These are phyloP conservation scores for Melanomma pulvis-pyrius DNA, from an alignment of 495 filamentous ascomycete species.

Conservation along the genomic window DNA sequence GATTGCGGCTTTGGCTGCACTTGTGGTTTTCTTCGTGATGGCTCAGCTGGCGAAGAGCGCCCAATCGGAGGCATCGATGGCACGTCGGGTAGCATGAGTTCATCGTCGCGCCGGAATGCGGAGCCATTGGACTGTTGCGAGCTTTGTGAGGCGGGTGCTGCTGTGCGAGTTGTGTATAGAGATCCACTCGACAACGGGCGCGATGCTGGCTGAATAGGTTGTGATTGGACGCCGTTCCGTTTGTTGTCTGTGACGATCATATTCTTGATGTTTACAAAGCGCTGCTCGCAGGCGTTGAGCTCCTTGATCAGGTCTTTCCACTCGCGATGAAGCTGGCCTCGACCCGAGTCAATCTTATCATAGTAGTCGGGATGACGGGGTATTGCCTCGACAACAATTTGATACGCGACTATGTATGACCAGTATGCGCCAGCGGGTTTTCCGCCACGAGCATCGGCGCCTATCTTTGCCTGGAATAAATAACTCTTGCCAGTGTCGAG, in stretches of 20 bases:
- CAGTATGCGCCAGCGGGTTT: slow-evolving; percentile 65
- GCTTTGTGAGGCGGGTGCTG: neutral
- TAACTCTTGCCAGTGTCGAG: slow-evolving; percentile 36
- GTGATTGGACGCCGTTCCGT: slow-evolving; percentile 53
- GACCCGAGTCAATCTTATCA: slow-evolving; percentile 49
- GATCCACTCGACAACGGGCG: slow-evolving; percentile 22
- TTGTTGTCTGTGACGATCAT: slow-evolving; percentile 70
- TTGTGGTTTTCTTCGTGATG: slow-evolving; percentile 50
- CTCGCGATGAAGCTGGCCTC: slow-evolving; percentile 51
- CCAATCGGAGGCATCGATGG: slow-evolving; percentile 13
- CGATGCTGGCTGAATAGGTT: neutral
- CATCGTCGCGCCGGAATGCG: slow-evolving; percentile 19
- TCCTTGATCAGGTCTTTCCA: slow-evolving; percentile 52
- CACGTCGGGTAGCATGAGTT: slow-evolving; percentile 33
- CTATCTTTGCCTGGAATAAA: neutral
- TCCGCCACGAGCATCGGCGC: slow-evolving; percentile 31
- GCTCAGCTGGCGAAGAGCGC: slow-evolving; percentile 14
- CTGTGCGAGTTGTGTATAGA: neutral
- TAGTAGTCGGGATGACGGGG: slow-evolving; percentile 71
- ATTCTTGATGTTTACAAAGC: slow-evolving; percentile 63
- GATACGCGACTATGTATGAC: slow-evolving; percentile 79
- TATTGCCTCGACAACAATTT: slow-evolving; percentile 73
- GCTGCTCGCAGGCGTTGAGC: slow-evolving; percentile 45
- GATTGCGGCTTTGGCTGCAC: slow-evolving; percentile 66
- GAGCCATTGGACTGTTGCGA: slow-evolving; percentile 35